These are phyloP conservation scores for Begonia peltatifolia DNA, from an alignment of 306 rosid genomes.

Conservation along the genomic window DNA sequence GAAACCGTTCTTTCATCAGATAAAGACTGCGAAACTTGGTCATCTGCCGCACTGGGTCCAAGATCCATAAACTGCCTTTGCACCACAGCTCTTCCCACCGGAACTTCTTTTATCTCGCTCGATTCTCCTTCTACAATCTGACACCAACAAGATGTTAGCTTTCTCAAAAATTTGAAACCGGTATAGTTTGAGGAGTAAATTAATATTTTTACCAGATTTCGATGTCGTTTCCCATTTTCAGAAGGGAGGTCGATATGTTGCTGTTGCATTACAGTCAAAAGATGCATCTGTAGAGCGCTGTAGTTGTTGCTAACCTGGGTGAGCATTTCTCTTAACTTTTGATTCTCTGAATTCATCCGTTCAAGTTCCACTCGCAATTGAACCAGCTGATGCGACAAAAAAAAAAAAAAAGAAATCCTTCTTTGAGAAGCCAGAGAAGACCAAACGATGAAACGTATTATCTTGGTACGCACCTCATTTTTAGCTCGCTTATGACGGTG, in stretches of 20 bases:
- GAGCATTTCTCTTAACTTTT: constrained; percentile 67
- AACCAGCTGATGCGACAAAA: constrained; percentile 30
- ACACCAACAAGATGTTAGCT: constrained; percentile 2
- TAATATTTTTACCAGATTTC: constrained; percentile 7
- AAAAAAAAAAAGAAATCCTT: background rate
- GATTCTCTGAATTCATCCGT: constrained; percentile 66
- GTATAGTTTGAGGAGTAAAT: too few species aligned
- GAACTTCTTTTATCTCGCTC: constrained; percentile 20
- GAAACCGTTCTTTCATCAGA: constrained; percentile 73
- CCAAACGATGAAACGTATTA: background rate
- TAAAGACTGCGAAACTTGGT: constrained; percentile 42
- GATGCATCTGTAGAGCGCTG: constrained; percentile 65
- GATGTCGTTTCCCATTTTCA: background rate
- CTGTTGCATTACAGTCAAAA: constrained; percentile 47
- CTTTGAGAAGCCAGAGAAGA: background rate
- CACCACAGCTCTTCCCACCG: constrained; percentile 16
- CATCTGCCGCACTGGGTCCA: constrained; percentile 34
- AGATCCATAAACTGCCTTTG: constrained; percentile 56
- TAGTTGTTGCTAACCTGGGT: constrained; percentile 58
- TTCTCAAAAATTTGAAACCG: background rate
- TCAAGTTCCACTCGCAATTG: constrained; percentile 60
- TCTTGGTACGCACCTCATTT: constrained; percentile 34
- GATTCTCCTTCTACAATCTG: constrained; percentile 23
- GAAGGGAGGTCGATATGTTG: constrained; percentile 21
- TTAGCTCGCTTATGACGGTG: constrained; percentile 28